A percentile compares a stretch with the other conserved stretches of the same genome.
Evolutionary conservation across 2,329 filamentous ascomycete genomes (phyloP).

Genomic region (Xylariaceae sp.): DNA sequence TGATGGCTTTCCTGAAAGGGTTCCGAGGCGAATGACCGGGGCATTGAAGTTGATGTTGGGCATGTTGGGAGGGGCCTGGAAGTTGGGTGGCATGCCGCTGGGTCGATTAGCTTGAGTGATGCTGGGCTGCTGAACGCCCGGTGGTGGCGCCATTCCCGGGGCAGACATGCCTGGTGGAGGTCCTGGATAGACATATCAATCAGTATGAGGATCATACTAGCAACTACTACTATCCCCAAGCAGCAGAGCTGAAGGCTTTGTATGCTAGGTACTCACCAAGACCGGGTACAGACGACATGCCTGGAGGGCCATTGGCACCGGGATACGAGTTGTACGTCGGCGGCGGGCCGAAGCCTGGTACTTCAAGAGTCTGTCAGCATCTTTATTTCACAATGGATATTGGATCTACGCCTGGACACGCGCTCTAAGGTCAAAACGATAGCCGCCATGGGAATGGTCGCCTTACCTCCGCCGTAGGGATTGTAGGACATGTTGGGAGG

Average conservation of each 20-base stretch:
- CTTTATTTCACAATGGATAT: not conserved
- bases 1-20: constrained; percentile 60
- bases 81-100: constrained; percentile 72
- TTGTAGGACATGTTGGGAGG: constrained; percentile 50
- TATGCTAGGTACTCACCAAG: constrained; percentile 56
- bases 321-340: constrained; percentile 70
- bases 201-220: constrained; percentile 14
- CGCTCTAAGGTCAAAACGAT: not conserved
- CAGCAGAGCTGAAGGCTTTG: constrained; percentile 2
- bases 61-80: constrained; percentile 85
- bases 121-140: constrained; percentile 71
- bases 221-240: too few species aligned
- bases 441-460: not conserved
- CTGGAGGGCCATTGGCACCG: constrained; percentile 53
- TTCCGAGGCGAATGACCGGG: constrained; percentile 89
- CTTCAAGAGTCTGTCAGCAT: constrained; percentile 31
- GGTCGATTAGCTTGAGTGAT: constrained; percentile 72
- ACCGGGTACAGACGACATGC: constrained; percentile 73
- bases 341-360: constrained; percentile 65
- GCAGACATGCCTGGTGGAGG: constrained; percentile 76
- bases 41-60: constrained; percentile 98
- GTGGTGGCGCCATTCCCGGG: constrained; percentile 74
- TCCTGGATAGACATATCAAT: constrained; percentile 41
- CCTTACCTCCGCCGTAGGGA: constrained; percentile 45
- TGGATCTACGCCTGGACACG: not conserved